phyloP scores from a whole-genome alignment of 2,329 filamentous ascomycete species.

The Pseudocercospora macadamiae region DNA sequence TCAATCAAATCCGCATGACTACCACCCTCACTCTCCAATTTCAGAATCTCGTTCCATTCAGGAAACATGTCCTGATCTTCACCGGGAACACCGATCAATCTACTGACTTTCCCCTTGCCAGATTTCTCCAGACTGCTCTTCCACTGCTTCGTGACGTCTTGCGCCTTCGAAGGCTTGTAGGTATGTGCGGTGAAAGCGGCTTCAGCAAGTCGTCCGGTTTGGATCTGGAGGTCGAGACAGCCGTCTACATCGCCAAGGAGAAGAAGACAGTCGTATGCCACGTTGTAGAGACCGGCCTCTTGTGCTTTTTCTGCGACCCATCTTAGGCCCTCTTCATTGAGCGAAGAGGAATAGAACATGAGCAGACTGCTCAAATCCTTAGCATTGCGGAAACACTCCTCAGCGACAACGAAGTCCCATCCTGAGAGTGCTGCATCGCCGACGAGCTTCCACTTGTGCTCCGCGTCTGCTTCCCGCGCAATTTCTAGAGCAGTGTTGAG shows the following conservation, averaged over 20 bases:
- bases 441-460: slow-evolving; percentile 98
- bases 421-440: slow-evolving; percentile 84
- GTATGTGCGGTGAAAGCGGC: slow-evolving; percentile 92
- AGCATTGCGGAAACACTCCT: slow-evolving; percentile 89
- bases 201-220: slow-evolving; percentile 80
- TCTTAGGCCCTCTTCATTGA: slow-evolving; percentile 73
- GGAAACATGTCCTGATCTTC: slow-evolving; percentile 76
- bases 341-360: slow-evolving; percentile 83
- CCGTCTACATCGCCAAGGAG: slow-evolving; percentile 78
- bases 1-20: slow-evolving; percentile 45
- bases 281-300: slow-evolving; percentile 79
- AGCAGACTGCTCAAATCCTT: slow-evolving; percentile 89
- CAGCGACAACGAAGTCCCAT: slow-evolving; percentile 86
- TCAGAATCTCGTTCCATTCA: slow-evolving; percentile 90
- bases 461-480: slow-evolving; percentile 78
- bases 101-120: slow-evolving; percentile 82
- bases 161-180: slow-evolving; percentile 81
- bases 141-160: slow-evolving; percentile 73
- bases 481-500: slow-evolving; percentile 84
- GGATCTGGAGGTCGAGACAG: slow-evolving; percentile 77
- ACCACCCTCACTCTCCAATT: slow-evolving; percentile 73
- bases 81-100: slow-evolving; percentile 79
- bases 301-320: slow-evolving; percentile 75
- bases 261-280: slow-evolving; percentile 91
- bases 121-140: slow-evolving; percentile 80